A percentile compares a stretch with the other conserved stretches of the same genome.
Conservation (phyloP, 495 filamentous ascomycete species). For the Lepraria neglecta region DNA sequence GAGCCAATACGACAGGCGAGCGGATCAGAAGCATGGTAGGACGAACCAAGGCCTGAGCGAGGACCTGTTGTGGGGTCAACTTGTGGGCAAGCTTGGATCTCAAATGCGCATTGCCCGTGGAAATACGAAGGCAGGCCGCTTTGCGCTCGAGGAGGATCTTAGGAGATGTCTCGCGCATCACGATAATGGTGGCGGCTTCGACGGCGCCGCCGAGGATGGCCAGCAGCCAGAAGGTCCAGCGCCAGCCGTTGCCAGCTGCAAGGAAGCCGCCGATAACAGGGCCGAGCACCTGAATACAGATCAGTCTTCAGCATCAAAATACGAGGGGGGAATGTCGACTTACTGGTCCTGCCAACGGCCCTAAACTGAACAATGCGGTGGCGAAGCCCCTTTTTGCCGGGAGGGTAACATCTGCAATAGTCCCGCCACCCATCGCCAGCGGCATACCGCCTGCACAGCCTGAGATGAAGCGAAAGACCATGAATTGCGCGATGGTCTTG, state of each 20-base stretch:
- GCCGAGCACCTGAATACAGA: constrained; percentile 17
- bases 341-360: background rate
- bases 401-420: constrained; percentile 3
- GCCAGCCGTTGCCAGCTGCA: constrained; percentile 39
- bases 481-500: background rate
- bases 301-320: background rate
- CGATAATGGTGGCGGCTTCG: constrained; percentile 2
- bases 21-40: constrained; percentile 34
- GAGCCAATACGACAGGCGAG: constrained; percentile 35
- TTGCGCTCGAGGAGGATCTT: constrained; percentile 4
- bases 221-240: constrained; percentile 44
- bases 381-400: constrained; percentile 9
- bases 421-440: background rate
- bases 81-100: constrained; percentile 3
- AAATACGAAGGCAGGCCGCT: constrained; percentile 2
- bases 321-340: background rate
- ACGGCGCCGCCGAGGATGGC: constrained; percentile 32
- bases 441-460: constrained; percentile 5
- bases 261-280: constrained; percentile 38
- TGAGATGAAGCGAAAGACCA: constrained; percentile 3
- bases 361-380: constrained; percentile 4
- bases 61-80: constrained; percentile 1
- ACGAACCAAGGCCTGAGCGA: constrained; percentile 15
- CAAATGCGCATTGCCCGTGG: background rate
- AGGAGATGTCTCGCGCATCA: constrained; percentile 6